These are phyloP conservation scores for Capsella rubella DNA, from an alignment of 441 rosid genomes.

Conservation along the genomic window DNA sequence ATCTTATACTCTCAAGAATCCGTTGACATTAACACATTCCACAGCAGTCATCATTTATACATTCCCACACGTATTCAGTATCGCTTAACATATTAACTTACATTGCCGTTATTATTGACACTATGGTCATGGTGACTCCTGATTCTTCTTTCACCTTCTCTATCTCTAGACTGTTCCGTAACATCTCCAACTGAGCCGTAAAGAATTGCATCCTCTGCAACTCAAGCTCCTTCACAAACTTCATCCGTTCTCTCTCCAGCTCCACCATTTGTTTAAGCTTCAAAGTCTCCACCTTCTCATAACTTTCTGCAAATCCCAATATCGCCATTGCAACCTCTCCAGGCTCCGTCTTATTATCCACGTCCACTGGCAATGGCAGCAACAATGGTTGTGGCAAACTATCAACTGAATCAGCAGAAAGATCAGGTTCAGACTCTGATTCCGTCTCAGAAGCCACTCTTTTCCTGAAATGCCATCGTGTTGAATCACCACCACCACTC, in stretches of 20 bases:
- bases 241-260: constrained; percentile 61
- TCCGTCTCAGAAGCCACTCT: constrained; percentile 45
- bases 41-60: background rate
- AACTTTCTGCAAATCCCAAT: constrained; percentile 49
- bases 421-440: constrained; percentile 44
- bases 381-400: constrained; percentile 41
- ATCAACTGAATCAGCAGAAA: constrained; percentile 44
- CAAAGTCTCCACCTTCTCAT: constrained; percentile 52
- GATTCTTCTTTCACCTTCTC: background rate
- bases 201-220: constrained; percentile 59
- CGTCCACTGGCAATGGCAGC: constrained; percentile 35
- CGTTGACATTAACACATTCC: background rate
- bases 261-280: constrained; percentile 56
- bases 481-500: constrained; percentile 32
- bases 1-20: background rate
- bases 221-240: constrained; percentile 59
- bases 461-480: constrained; percentile 45
- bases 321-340: constrained; percentile 52
- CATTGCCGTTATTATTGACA: constrained; percentile 12
- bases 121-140: constrained; percentile 14
- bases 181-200: constrained; percentile 54
- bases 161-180: constrained; percentile 50
- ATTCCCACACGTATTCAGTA: background rate
- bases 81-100: constrained; percentile 5
- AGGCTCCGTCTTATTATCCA: constrained; percentile 24